phyloP scores from a whole-genome alignment of 768 basidiomycete species.

The Suillus sp. region DNA sequence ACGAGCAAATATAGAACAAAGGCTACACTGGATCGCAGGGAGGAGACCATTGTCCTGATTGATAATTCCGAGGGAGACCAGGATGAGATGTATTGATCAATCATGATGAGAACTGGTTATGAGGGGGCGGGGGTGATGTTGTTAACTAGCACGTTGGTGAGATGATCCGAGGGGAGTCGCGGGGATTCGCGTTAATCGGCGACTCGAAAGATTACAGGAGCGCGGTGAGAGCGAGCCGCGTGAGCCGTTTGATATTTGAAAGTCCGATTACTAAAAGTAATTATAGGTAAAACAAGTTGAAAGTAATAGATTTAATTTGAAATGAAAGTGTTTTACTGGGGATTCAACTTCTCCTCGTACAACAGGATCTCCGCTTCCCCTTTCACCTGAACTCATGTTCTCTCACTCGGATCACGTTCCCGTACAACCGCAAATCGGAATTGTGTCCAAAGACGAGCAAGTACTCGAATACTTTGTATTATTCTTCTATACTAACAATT shows the following conservation, averaged over 20 bases:
- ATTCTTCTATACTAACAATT: conserved; percentile 15
- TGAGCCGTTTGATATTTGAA: conserved; percentile 29
- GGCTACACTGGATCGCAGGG: conserved; percentile 17
- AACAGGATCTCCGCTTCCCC: conserved; percentile 25
- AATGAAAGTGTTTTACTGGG: conserved; percentile 10
- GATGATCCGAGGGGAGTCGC: conserved; percentile 21
- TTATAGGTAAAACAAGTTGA: conserved; percentile 7
- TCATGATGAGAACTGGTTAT: conserved; percentile 6
- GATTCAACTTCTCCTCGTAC: conserved; percentile 9
- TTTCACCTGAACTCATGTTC: conserved; percentile 26
- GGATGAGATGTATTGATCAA: not conserved
- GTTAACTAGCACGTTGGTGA: conserved; percentile 7
- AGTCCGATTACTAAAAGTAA: conserved; percentile 28
- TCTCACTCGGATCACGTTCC: conserved; percentile 36
- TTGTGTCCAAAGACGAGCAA: conserved; percentile 24
- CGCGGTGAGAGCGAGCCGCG: conserved; percentile 23
- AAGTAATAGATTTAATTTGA: conserved; percentile 3
- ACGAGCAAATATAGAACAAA: conserved; percentile 22
- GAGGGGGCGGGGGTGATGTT: not conserved
- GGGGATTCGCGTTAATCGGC: conserved; percentile 30
- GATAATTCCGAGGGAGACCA: conserved; percentile 17
- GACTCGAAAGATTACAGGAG: conserved; percentile 30
- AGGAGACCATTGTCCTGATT: conserved; percentile 19
- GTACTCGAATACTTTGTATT: conserved; percentile 24
- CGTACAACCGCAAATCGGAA: conserved; percentile 28